phyloP scores from a whole-genome alignment of 192 early-diverging fungal genomes.

The Entophlyctis helioformis region DNA sequence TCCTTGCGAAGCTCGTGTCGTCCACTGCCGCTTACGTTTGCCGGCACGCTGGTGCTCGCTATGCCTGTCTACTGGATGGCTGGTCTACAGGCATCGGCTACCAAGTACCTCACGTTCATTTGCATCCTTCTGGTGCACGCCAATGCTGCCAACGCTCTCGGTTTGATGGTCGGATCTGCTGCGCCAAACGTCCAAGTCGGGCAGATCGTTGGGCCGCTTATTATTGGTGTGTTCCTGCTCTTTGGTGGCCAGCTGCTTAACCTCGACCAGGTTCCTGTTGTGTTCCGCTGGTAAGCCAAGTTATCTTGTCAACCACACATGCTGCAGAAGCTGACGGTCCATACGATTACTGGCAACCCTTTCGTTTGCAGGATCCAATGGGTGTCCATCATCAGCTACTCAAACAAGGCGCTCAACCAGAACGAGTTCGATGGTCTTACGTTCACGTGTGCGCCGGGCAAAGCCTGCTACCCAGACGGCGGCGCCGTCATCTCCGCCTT shows the following conservation, averaged over 20 bases:
- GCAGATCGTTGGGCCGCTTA: constrained; percentile 29
- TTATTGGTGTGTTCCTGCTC: constrained; percentile 27
- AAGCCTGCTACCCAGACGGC: constrained; percentile 7
- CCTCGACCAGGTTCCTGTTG: constrained; percentile 18
- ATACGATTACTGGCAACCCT: no score
- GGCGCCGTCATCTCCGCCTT: constrained; percentile 6
- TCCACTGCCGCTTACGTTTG: constrained; percentile 22
- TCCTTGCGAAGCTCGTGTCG: constrained; percentile 47
- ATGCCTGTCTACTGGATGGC: constrained; percentile 7
- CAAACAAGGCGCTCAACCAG: constrained; percentile 28
- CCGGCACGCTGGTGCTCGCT: constrained; percentile 10
- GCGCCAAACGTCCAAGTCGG: constrained; percentile 28
- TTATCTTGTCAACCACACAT: no score
- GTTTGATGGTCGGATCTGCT: constrained; percentile 21
- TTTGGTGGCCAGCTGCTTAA: constrained; percentile 32
- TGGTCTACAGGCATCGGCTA: constrained; percentile 1
- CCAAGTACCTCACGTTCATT: constrained; percentile 17
- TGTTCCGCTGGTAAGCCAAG: constrained; percentile 15
- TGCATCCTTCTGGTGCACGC: constrained; percentile 12
- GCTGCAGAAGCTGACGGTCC: no score
- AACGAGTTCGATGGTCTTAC: constrained; percentile 30
- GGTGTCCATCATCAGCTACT: constrained; percentile 28
- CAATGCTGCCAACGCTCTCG: constrained; percentile 14
- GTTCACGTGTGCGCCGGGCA: constrained; percentile 23
- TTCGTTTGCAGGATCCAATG: constrained; percentile 8